A percentile compares a stretch with the other conserved stretches of the same genome.
Evolutionary conservation across 331 rosid genomes (phyloP).

Genomic region (Prunus yedoensis): DNA sequence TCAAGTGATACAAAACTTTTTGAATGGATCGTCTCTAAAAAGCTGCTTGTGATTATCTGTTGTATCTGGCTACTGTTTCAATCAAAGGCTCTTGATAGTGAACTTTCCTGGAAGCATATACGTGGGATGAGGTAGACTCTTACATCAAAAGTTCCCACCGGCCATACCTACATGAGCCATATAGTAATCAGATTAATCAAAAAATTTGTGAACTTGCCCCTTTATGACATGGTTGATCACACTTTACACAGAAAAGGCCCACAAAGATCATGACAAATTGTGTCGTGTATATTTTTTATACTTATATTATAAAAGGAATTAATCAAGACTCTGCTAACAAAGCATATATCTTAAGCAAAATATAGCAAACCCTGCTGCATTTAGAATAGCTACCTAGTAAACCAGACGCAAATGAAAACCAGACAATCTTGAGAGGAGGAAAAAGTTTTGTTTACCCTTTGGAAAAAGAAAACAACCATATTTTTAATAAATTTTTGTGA

Average conservation of each 20-base stretch:
- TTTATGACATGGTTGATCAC: conserved; percentile 2
- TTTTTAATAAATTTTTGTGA: too few species aligned
- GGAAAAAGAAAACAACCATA: too few species aligned
- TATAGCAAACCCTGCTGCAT: not conserved
- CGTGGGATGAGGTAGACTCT: conserved; percentile 24
- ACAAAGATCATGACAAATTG: not conserved
- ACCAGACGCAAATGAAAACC: too few species aligned
- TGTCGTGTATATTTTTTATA: not conserved
- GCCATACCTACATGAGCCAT: conserved; percentile 27
- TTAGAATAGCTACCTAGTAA: too few species aligned
- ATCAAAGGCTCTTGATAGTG: conserved; percentile 26
- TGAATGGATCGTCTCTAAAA: conserved; percentile 20
- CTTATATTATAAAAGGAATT: not conserved
- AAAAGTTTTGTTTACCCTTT: too few species aligned
- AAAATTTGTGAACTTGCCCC: not conserved
- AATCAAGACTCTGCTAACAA: not conserved
- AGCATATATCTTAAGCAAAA: not conserved
- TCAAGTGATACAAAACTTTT: conserved; percentile 27
- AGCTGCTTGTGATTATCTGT: conserved; percentile 23
- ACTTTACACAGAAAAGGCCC: conserved; percentile 7
- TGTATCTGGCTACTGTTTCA: conserved; percentile 43
- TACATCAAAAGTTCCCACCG: conserved; percentile 29
- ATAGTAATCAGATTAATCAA: conserved; percentile 20
- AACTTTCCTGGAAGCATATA: conserved; percentile 36
- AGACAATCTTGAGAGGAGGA: too few species aligned